phyloP scores from a whole-genome alignment of 1,284 basidiomycete species.

The Malassezia globosa region DNA sequence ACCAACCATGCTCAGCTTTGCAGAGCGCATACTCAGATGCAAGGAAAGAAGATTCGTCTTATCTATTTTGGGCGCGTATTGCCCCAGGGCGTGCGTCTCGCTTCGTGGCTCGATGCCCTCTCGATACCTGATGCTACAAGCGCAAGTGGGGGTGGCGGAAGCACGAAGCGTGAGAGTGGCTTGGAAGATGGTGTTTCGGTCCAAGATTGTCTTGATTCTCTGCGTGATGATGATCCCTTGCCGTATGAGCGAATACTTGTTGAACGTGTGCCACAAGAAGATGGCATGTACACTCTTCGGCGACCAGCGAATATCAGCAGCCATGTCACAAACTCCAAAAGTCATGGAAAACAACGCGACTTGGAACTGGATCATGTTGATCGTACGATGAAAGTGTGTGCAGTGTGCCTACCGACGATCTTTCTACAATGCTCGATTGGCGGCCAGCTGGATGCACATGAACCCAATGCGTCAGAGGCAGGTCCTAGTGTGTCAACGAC shows the following conservation, averaged over 20 bases:
- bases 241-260: not conserved
- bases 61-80: conserved; percentile 28
- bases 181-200: not conserved
- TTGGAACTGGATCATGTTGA: not conserved
- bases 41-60: conserved; percentile 19
- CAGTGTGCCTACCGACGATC: conserved; percentile 10
- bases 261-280: not conserved
- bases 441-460: not conserved
- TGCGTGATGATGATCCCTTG: not conserved
- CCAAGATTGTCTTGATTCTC: not conserved
- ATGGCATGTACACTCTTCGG: not conserved
- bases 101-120: conserved; percentile 23
- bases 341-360: conserved; percentile 11
- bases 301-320: not conserved
- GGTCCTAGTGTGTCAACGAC: not conserved
- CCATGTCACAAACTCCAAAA: not conserved
- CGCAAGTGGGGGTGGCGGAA: not conserved
- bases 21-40: not conserved
- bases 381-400: too few relatives aligned
- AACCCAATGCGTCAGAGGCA: not conserved
- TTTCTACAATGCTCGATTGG: conserved; percentile 16
- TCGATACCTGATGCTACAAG: too few relatives aligned
- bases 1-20: not conserved
- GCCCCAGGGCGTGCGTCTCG: conserved; percentile 24
- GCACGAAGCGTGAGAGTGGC: not conserved